Evolutionary conservation across 139 green algal genomes (phyloP), one percentile per base, ranked within the genome.

Genomic region (Dunaliella primolecta): DNA sequence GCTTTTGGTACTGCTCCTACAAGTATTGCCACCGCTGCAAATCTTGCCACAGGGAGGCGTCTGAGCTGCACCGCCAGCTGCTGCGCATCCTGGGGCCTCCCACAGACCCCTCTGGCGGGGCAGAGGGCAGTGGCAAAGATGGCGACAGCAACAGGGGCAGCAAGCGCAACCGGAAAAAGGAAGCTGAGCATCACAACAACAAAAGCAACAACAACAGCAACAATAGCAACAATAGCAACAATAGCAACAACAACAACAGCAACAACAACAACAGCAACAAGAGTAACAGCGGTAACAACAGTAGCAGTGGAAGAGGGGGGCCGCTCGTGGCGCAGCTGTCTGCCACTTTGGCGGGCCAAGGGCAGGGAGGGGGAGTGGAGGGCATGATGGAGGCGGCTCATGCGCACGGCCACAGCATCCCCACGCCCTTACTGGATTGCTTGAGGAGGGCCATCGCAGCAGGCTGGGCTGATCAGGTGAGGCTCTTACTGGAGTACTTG

Each of bases 401-500:
- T 1, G 75, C 82, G 38, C 37, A 33, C 34, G 15, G 27, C 32
- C 78, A 72, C 32, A 33, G 3, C 11, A 31, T 36, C n/a, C 7
- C 27, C 35, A 36, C 78, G 2, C 3, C 78, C 30, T 2, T 82
- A 2, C 34, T 70, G 78, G 36, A 82, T 21, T 70, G 78, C 78
- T 88, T 99, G 79, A 85, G 92, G 36, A 86, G 89, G 2, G 93
- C 92, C 20, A 57, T 98, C 33, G 93, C 91, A 23, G 93, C 93
- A 20, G 97, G 97, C 0, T 99, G 97, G 97, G 94, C 93, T 1
- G 97, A 99, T 83, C 93, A 96, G 88, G 89, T 91, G 36, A 33
- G 31, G 3, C 3, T 32, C 30, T 11, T 81, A 27, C 76, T 57
- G 76, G 32, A 81, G 15, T 46, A 32, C 76, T 88, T 99, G 78